Base-by-base conservation (phyloP, 768 basidiomycete genomes). In the Rhodosporidiobolus odoratus region DNA sequence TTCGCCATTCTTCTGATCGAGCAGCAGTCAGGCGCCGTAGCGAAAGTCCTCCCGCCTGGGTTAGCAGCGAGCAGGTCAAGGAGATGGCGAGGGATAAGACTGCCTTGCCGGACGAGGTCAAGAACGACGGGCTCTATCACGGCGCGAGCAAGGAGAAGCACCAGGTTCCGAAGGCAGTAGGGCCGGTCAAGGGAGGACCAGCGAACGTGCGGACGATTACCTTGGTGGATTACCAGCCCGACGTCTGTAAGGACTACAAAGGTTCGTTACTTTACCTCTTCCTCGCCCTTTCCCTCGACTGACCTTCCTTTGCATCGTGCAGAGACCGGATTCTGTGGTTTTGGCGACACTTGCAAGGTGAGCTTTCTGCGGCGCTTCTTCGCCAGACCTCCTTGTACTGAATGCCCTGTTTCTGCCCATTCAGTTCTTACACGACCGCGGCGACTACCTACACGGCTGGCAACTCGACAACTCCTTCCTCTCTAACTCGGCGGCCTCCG, bases 211-310 rank as follows among this genome's bases (percentile, higher is more conserved):
- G 92, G 65, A 94, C 91, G 4, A 94, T 95, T 56, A 98, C 95
- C 6, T 88, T 97, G 67, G 85, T 91, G 56, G 95, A 99, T 83
- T 99, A 97, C 81, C 95, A 99, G 80, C 95, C 95, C 4, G 95
- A 98, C 77, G 95, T 99, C 25, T 99, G 95, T 81, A 99, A 99
- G 80, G 95, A 98, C 80, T 99, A 99, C 81, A 97, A 96, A 87
- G 92, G 92, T 91, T 71, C 66, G 88, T 84, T 66, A 88, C 84
- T 23, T 25, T 12, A 12, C 35, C 25, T 25, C 13, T 64, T 41
- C 6, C 37, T 35, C 16, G 15, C 4, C 19, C 17, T 21, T 27
- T 10, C 12, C 19, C 59, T 25, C 30, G 23, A 35, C 68, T 71
- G 60, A 75, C 21, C 23, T 50, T n/a, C n/a, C n/a, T 45, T 40